Conservation (phyloP, 2,329 filamentous ascomycete species). For the Fulvia fulva region DNA sequence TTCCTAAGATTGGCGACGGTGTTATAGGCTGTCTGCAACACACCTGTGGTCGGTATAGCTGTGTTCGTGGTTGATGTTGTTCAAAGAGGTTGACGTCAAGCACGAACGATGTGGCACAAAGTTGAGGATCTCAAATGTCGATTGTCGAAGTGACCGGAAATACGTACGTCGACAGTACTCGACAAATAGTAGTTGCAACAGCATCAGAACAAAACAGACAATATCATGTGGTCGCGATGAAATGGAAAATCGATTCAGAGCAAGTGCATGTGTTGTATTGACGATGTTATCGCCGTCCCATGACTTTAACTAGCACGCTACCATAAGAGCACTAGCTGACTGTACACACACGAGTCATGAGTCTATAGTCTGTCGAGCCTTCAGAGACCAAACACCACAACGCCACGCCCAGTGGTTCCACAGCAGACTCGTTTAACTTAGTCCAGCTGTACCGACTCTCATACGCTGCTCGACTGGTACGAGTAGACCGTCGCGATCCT, state of each 20-base stretch:
- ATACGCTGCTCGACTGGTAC: constrained; percentile 82
- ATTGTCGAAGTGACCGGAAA: no score
- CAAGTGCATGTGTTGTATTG: background rate
- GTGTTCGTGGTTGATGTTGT: no score
- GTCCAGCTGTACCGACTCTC: constrained; percentile 77
- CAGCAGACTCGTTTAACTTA: constrained; percentile 52
- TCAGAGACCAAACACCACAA: background rate
- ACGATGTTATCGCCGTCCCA: background rate
- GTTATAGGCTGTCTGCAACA: no score
- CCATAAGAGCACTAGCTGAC: background rate
- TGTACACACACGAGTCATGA: background rate
- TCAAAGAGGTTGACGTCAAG: no score
- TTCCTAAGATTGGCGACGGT: no score
- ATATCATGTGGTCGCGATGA: no score
- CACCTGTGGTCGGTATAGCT: no score
- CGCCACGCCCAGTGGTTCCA: background rate
- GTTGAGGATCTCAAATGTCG: no score
- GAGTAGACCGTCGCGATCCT: constrained; percentile 78
- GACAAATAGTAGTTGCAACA: background rate
- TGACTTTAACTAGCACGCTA: background rate
- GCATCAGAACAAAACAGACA: background rate
- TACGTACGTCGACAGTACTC: no score
- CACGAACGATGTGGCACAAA: no score
- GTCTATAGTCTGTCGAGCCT: background rate
- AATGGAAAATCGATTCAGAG: background rate